phyloP scores from a whole-genome alignment of 768 basidiomycete species.

The Suillus weaverae region DNA sequence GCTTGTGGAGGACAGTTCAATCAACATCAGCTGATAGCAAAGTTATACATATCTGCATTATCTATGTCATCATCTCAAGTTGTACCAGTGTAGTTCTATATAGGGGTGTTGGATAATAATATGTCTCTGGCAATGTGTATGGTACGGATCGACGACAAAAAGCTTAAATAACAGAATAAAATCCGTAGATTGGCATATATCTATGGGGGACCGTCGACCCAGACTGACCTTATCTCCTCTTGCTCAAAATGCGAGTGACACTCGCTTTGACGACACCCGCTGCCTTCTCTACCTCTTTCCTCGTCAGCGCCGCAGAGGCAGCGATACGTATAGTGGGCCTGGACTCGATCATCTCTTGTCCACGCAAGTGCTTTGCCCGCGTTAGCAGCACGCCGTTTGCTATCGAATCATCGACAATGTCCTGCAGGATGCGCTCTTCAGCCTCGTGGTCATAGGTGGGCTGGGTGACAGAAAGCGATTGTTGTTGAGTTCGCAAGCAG shows the following conservation, averaged over 20 bases:
- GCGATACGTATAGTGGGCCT: conserved; percentile 86
- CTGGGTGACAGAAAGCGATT: conserved; percentile 22
- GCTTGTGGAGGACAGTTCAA: conserved; percentile 12
- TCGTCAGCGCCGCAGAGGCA: conserved; percentile 72
- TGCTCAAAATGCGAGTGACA: conserved; percentile 70
- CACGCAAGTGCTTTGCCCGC: conserved; percentile 74
- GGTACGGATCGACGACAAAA: background rate
- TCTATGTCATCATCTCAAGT: background rate
- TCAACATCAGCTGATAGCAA: background rate
- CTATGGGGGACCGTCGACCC: background rate
- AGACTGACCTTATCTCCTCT: conserved; percentile 41
- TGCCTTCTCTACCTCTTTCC: conserved; percentile 93
- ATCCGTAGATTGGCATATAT: conserved; percentile 34
- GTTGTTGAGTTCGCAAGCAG: conserved; percentile 45
- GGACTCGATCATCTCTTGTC: conserved; percentile 82
- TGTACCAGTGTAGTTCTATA: background rate
- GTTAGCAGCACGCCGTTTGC: conserved; percentile 84
- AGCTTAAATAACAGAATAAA: conserved; percentile 13
- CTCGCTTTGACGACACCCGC: conserved; percentile 70
- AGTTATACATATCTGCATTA: background rate
- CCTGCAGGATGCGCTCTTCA: conserved; percentile 85
- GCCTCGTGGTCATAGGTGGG: conserved; percentile 48
- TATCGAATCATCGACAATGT: conserved; percentile 86
- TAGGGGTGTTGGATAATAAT: background rate
- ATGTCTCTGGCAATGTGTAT: background rate